Percentiles rank a stretch among this genome's conserved stretches.
These are phyloP conservation scores for Backusella tarrabulga DNA, from an alignment of 192 early-diverging fungal species.

Conservation along the genomic window DNA sequence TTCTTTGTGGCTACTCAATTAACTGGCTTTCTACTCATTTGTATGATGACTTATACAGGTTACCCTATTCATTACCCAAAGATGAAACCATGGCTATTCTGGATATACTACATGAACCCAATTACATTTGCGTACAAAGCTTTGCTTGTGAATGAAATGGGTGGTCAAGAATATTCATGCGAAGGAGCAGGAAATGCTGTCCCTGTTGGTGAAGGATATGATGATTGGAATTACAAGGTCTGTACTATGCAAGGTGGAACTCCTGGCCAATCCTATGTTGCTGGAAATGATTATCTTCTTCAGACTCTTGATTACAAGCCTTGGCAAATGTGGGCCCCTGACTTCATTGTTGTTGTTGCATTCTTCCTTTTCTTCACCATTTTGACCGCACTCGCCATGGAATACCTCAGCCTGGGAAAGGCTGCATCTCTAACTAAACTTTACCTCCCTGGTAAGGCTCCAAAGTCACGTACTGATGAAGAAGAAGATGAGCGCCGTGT, in stretches of 20 bases:
- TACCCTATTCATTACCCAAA: constrained; percentile 58
- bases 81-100: constrained; percentile 62
- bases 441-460: constrained; percentile 42
- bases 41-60: constrained; percentile 56
- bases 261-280: constrained; percentile 55
- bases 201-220: constrained; percentile 38
- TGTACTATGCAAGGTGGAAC: constrained; percentile 66
- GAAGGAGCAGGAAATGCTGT: constrained; percentile 28
- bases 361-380: constrained; percentile 46
- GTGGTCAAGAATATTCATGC: constrained; percentile 47
- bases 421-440: constrained; percentile 50
- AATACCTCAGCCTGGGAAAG: constrained; percentile 61
- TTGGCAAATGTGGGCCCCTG: constrained; percentile 50
- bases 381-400: constrained; percentile 51
- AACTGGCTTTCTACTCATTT: constrained; percentile 51
- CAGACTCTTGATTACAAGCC: constrained; percentile 54
- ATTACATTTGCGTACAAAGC: constrained; percentile 58
- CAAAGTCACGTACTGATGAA: constrained; percentile 15
- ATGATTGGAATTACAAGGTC: constrained; percentile 36
- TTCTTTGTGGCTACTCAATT: constrained; percentile 55
- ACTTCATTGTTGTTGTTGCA: constrained; percentile 58
- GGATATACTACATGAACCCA: constrained; percentile 67
- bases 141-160: constrained; percentile 62
- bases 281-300: constrained; percentile 59
- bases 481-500: constrained; percentile 33